These are phyloP conservation scores for Scolecobasidium constrictum DNA, from an alignment of 2,329 filamentous ascomycete genomes.

Conservation along the genomic window DNA sequence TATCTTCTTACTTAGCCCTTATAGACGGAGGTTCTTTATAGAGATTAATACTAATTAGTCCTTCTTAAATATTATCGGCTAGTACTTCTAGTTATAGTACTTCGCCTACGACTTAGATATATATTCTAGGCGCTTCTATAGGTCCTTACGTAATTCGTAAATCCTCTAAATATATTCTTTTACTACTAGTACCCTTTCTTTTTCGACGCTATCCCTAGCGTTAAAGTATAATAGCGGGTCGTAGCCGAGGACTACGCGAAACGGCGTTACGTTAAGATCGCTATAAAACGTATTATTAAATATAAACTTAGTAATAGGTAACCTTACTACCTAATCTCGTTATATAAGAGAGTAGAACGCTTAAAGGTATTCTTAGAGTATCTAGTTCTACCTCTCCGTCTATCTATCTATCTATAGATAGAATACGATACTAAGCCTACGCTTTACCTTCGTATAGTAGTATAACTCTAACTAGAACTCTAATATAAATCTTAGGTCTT, in stretches of 20 bases:
- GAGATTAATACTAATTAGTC: background rate
- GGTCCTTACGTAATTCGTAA: background rate
- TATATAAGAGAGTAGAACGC: conserved; percentile 8
- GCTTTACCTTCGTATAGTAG: conserved; percentile 9
- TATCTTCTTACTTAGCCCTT: background rate
- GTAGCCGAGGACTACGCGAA: background rate
- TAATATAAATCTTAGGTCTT: conserved; percentile 9
- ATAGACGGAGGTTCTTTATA: background rate
- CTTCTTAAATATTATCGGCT: background rate
- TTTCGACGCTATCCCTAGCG: background rate
- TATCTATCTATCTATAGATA: conserved; percentile 12
- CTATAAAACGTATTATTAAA: conserved; percentile 1
- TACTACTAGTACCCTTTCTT: background rate
- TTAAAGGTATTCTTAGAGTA: conserved; percentile 10
- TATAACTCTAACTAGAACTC: conserved; percentile 10
- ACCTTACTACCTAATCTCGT: background rate
- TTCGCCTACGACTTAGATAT: background rate
- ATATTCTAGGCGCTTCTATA: background rate
- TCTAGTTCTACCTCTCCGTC: conserved; percentile 11
- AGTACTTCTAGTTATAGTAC: background rate
- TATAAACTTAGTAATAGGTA: conserved; percentile 5
- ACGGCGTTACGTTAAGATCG: background rate
- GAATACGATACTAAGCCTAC: conserved; percentile 8
- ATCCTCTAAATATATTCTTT: conserved; percentile 2
- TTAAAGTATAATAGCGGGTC: background rate